Evolutionary conservation across 2,329 filamentous ascomycete genomes (phyloP).

Genomic region (Ophiostoma sp.): DNA sequence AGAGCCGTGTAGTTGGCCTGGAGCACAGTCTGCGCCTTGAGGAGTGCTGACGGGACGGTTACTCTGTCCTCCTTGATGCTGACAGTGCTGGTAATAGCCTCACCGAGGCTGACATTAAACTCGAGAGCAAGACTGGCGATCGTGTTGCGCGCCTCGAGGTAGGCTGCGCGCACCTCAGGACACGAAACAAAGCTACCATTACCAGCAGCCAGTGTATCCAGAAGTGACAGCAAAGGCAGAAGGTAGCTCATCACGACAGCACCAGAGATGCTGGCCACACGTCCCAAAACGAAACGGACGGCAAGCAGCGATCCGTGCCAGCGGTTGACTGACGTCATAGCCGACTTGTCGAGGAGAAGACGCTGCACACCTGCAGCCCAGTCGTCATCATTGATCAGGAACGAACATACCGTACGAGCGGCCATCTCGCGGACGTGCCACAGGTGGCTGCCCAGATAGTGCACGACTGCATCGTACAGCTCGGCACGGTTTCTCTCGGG

Average conservation of each 20-base stretch:
- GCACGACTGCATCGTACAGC: constrained; percentile 59
- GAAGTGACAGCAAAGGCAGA: constrained; percentile 5
- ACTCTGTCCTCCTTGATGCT: not conserved
- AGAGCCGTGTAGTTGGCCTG: constrained; percentile 41
- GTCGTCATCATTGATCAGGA: constrained; percentile 50
- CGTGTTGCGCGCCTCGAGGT: constrained; percentile 49
- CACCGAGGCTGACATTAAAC: not conserved
- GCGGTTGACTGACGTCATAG: constrained; percentile 47
- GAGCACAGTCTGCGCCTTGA: constrained; percentile 43
- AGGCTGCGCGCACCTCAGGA: constrained; percentile 48
- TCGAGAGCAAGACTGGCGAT: constrained; percentile 34
- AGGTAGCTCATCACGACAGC: constrained; percentile 40
- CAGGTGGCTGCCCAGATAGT: constrained; percentile 66
- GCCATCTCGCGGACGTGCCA: constrained; percentile 85
- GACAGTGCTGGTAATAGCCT: not conserved
- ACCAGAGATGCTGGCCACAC: constrained; percentile 43
- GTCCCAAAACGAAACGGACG: constrained; percentile 57
- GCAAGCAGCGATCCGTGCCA: constrained; percentile 61
- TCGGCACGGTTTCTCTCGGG: constrained; percentile 57
- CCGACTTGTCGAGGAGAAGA: constrained; percentile 39
- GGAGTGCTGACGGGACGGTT: constrained; percentile 37
- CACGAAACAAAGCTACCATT: constrained; percentile 30
- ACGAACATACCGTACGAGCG: constrained; percentile 68
- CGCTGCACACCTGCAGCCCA: constrained; percentile 48
- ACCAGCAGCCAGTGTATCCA: constrained; percentile 21